Evolutionary conservation across 345 rosid genomes (phyloP).

Genomic region (Acer negundo): DNA sequence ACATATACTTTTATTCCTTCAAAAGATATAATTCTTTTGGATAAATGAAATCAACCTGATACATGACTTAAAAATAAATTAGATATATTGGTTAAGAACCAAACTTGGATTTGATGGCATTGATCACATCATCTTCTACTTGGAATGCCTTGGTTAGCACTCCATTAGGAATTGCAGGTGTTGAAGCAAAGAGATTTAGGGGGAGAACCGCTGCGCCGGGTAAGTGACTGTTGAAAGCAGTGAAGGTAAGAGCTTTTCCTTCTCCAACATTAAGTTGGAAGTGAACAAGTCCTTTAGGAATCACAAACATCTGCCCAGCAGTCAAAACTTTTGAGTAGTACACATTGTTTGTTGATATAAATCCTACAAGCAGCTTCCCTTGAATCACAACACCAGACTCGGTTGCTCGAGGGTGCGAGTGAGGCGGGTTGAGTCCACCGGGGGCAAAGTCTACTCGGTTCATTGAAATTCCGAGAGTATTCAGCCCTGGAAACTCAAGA

Average conservation of each 20-base stretch:
- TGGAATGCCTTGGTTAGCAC: conserved; percentile 62
- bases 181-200: conserved; percentile 45
- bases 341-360: conserved; percentile 47
- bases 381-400: conserved; percentile 54
- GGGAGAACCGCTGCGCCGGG: conserved; percentile 52
- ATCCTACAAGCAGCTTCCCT: conserved; percentile 71
- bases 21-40: not conserved
- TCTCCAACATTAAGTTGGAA: conserved; percentile 75
- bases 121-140: conserved; percentile 41
- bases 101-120: conserved; percentile 55
- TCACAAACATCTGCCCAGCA: conserved; percentile 60
- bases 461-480: conserved; percentile 69
- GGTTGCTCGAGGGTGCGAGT: conserved; percentile 63
- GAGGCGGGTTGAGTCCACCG: conserved; percentile 67
- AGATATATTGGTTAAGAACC: conserved; percentile 9
- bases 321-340: conserved; percentile 49
- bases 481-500: conserved; percentile 57
- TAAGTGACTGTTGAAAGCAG: conserved; percentile 76
- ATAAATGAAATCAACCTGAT: not conserved
- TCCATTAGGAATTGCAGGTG: conserved; percentile 55
- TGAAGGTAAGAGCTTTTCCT: conserved; percentile 55
- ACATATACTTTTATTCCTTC: too few species aligned
- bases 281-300: conserved; percentile 68
- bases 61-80: not conserved
- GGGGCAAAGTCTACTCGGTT: conserved; percentile 67